A percentile compares a stretch with the other conserved stretches of the same genome.
Conservation (phyloP, 2,329 filamentous ascomycete genomes). For the Talaromyces verruculosus region DNA sequence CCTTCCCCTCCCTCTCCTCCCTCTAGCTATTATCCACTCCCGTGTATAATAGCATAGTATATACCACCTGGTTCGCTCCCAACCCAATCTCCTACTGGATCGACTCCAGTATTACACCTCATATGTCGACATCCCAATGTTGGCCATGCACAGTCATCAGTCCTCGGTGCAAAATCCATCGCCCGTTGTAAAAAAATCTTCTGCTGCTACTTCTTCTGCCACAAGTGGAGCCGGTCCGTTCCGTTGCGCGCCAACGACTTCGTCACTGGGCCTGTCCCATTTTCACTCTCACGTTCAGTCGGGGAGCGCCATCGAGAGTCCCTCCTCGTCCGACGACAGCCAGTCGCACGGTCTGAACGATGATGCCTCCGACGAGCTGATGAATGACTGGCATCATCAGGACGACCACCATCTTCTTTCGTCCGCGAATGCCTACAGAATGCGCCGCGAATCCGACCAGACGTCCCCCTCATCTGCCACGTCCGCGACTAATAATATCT, state of each 20-base stretch:
- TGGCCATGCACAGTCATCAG: constrained; percentile 42
- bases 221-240: constrained; percentile 23
- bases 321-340: constrained; percentile 31
- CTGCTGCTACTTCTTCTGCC: background rate
- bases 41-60: constrained; percentile 7
- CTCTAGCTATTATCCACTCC: constrained; percentile 1
- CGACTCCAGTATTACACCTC: constrained; percentile 5
- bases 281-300: constrained; percentile 19
- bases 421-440: constrained; percentile 24
- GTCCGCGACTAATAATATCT: constrained; percentile 26
- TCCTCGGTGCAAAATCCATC: constrained; percentile 29
- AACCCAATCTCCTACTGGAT: constrained; percentile 16
- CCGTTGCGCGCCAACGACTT: constrained; percentile 25
- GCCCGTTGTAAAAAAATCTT: constrained; percentile 17
- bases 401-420: constrained; percentile 25
- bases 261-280: constrained; percentile 8
- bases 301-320: constrained; percentile 27
- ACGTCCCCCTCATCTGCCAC: constrained; percentile 28
- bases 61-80: background rate
- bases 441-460: constrained; percentile 23
- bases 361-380: constrained; percentile 33
- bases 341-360: constrained; percentile 37
- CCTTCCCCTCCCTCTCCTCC: constrained; percentile 8
- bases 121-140: constrained; percentile 31
- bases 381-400: constrained; percentile 18